Percentiles rank a stretch among this genome's conserved stretches.
Conservation (phyloP, 495 filamentous ascomycete genomes). For the Hypoxylon subgilvum region DNA sequence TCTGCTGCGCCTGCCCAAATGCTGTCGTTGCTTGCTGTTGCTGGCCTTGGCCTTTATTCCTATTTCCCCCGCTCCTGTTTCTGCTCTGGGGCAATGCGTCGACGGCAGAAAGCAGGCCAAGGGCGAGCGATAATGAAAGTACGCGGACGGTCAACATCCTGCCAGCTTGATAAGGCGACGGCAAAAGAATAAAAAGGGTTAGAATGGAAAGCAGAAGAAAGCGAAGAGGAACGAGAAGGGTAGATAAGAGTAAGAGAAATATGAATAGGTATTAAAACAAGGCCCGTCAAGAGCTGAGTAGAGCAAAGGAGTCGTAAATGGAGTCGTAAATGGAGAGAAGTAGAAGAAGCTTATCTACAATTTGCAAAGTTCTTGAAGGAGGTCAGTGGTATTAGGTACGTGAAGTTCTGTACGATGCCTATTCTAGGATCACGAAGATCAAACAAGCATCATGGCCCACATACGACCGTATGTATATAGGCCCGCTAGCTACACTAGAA, state of each 20-base stretch:
- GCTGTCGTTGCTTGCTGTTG: slow-evolving; percentile 39
- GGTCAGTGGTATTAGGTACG: neutral
- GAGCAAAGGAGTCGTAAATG: neutral
- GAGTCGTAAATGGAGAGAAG: slow-evolving; percentile 12
- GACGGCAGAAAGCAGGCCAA: slow-evolving; percentile 30
- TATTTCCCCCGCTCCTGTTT: slow-evolving; percentile 11
- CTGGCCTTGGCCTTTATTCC: neutral
- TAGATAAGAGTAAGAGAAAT: slow-evolving; percentile 12
- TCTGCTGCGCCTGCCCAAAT: slow-evolving; percentile 47
- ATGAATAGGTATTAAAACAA: slow-evolving; percentile 11
- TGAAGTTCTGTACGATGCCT: slow-evolving; percentile 1
- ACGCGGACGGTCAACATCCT: slow-evolving; percentile 45
- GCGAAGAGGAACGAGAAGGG: neutral
- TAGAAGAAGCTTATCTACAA: slow-evolving; percentile 12
- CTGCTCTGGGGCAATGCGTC: slow-evolving; percentile 39
- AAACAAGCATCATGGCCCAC: slow-evolving; percentile 23
- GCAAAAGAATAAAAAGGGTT: slow-evolving; percentile 6
- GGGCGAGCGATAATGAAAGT: slow-evolving; percentile 24
- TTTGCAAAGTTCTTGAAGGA: slow-evolving; percentile 9
- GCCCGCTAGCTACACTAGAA: neutral
- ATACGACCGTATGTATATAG: neutral
- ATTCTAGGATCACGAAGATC: slow-evolving; percentile 27
- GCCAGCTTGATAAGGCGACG: neutral
- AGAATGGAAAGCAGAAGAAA: neutral
- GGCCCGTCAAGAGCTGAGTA: slow-evolving; percentile 35